Evolutionary conservation across 805 yeast genomes (phyloP), one percentile per base, ranked within the genome.

Genomic region (Saccharomycopsis javanensis): DNA sequence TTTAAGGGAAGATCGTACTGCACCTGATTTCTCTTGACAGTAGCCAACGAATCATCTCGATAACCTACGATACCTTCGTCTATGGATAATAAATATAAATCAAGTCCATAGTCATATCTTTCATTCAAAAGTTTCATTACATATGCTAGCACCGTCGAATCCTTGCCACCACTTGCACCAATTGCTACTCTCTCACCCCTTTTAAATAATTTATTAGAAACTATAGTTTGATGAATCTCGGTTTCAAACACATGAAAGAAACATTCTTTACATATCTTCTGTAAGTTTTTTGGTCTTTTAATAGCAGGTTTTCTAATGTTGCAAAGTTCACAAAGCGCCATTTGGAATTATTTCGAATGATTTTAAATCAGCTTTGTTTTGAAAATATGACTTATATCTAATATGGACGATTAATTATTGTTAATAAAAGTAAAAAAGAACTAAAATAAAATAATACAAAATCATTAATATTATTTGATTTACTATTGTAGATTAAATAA

Each of bases 101-200:
- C 77, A n/a, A 94, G 78, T 0, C 96, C 96, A 69, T 94, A 94
- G 65, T 87, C 72, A 71, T 94, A 81, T 57, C 97, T 74, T 66
- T 90, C 97, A 67, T 94, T 94, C 61, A 94, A 73, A 0, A 92
- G 80, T 66, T 90, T 94, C 69, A 94, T 70, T 2, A 94, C 81
- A 51, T 91, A 82, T 0, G 98, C 99, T 31, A 94, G 72, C 0
- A 94, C 99, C 0, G 99, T 94, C 4, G 97, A 88, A 69, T 94
- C 99, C 66, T 94, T 94, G 55, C 99, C 99, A 27, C 99, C 99
- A 1, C 97, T 88, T 0, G 99, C 99, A 16, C 99, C 99, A 25
- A 94, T 91, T 16, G 98, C 99, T 1, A 94, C 91, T 28, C 73
- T 78, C 66, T 94, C 99, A 15, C 98, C 98, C 0, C 72, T 75